Evolutionary conservation across 306 rosid species (phyloP).

Genomic region (Prosopis cineraria): DNA sequence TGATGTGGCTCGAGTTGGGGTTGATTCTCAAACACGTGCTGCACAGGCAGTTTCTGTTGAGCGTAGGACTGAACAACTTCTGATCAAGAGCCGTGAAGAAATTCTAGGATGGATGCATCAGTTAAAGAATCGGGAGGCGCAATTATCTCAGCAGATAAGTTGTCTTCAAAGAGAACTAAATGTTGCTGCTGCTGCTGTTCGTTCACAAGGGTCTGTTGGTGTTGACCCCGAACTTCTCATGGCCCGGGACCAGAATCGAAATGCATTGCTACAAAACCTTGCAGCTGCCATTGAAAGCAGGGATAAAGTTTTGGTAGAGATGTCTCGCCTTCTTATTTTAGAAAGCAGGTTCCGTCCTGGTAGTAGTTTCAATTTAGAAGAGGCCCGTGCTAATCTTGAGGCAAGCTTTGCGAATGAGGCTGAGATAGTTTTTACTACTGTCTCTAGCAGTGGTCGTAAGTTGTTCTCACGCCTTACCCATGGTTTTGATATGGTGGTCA

Average conservation of each 20-base stretch:
- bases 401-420: slow-evolving; percentile 99
- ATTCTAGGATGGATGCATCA: slow-evolving; percentile 91
- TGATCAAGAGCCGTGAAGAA: slow-evolving; percentile 83
- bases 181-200: slow-evolving; percentile 84
- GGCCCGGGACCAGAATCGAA: slow-evolving; percentile 90
- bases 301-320: slow-evolving; percentile 90
- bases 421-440: slow-evolving; percentile 95
- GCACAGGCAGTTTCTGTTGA: slow-evolving; percentile 99
- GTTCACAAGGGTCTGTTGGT: slow-evolving; percentile 97
- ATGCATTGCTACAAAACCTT: slow-evolving; percentile 80
- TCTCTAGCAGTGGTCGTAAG: slow-evolving; percentile 97
- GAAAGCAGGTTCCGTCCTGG: slow-evolving; percentile 89
- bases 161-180: slow-evolving; percentile 88
- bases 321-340: slow-evolving; percentile 87
- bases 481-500: slow-evolving; percentile 99
- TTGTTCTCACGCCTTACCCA: slow-evolving; percentile 95
- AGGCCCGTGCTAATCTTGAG: slow-evolving; percentile 94
- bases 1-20: slow-evolving; percentile 98
- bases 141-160: slow-evolving; percentile 69
- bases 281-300: slow-evolving; percentile 92
- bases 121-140: slow-evolving; percentile 76
- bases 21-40: slow-evolving; percentile 98
- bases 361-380: slow-evolving; percentile 85
- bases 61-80: slow-evolving; percentile 97
- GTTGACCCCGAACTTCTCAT: slow-evolving; percentile 93